These are phyloP conservation scores for Kodamaea laetipori DNA, from an alignment of 805 yeast genomes.

Conservation along the genomic window DNA sequence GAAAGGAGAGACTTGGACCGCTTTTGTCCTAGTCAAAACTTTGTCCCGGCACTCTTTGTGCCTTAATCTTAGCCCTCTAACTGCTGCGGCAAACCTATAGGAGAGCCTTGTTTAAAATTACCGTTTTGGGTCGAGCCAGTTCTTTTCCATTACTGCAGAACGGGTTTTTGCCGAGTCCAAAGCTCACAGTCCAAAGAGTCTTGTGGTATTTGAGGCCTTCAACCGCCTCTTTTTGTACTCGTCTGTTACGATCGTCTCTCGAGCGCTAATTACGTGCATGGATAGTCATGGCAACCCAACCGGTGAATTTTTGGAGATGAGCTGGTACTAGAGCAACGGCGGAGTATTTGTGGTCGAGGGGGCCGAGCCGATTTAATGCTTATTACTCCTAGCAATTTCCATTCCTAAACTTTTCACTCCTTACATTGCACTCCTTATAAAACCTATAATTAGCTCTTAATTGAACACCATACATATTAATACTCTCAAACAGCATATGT, in stretches of 20 bases:
- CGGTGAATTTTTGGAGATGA: too few species aligned
- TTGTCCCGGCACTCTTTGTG: constrained; percentile 1
- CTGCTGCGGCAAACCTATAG: too few species aligned
- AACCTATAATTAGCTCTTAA: too few species aligned
- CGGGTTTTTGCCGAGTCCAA: too few species aligned
- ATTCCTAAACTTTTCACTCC: too few species aligned
- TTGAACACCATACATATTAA: too few species aligned
- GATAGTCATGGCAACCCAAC: background rate
- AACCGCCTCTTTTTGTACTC: constrained; percentile 4
- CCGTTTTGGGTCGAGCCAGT: background rate
- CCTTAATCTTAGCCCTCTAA: background rate
- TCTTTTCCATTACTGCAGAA: too few species aligned
- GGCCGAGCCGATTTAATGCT: too few species aligned
- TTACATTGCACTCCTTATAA: too few species aligned
- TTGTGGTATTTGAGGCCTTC: background rate
- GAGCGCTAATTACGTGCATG: constrained; percentile 2
- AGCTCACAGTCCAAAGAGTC: too few species aligned
- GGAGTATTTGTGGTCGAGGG: background rate
- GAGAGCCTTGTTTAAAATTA: background rate
- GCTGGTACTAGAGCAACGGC: background rate
- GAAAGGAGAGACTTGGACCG: background rate
- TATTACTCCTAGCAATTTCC: too few species aligned
- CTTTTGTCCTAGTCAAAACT: background rate
- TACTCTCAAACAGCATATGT: too few species aligned
- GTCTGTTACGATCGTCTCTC: constrained; percentile 4